Percentiles rank a stretch among this genome's conserved stretches.
Conservation (phyloP, 2,329 filamentous ascomycete genomes). For the Aspergillus fumigatiaffinis region DNA sequence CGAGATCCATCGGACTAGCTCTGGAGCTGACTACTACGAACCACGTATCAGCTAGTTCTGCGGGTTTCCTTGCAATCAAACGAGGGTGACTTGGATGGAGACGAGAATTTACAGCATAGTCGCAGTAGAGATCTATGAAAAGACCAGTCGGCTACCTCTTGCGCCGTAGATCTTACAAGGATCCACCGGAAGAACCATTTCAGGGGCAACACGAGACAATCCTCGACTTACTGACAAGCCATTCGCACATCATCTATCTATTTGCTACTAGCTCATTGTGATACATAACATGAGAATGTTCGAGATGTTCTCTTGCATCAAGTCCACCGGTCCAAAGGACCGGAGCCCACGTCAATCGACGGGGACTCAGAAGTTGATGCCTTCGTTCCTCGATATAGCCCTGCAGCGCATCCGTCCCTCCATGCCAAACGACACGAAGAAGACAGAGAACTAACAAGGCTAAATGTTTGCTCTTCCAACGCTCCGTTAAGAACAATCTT, state of each 20-base stretch:
- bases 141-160: background rate
- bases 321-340: slow-evolving; percentile 27
- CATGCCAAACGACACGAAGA: slow-evolving; percentile 12
- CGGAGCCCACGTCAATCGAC: slow-evolving; percentile 9
- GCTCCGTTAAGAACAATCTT: slow-evolving; percentile 75
- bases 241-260: background rate
- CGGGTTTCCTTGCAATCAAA: background rate
- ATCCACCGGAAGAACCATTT: background rate
- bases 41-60: background rate
- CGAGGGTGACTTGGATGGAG: background rate
- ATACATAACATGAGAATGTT: slow-evolving; percentile 23
- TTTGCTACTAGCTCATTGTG: background rate
- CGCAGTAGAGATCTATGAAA: background rate
- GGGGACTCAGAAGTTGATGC: slow-evolving; percentile 31
- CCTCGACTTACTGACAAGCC: too few species aligned
- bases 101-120: background rate
- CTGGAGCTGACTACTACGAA: background rate
- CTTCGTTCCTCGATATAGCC: slow-evolving; percentile 31
- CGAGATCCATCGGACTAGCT: background rate
- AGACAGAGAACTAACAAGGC: slow-evolving; percentile 23
- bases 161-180: background rate
- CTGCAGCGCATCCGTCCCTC: slow-evolving; percentile 14
- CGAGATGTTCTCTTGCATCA: slow-evolving; percentile 40
- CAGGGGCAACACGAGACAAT: background rate
- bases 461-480: slow-evolving; percentile 61